Conservation (phyloP, 495 filamentous ascomycete genomes). For the Aspergillus asperescens region DNA sequence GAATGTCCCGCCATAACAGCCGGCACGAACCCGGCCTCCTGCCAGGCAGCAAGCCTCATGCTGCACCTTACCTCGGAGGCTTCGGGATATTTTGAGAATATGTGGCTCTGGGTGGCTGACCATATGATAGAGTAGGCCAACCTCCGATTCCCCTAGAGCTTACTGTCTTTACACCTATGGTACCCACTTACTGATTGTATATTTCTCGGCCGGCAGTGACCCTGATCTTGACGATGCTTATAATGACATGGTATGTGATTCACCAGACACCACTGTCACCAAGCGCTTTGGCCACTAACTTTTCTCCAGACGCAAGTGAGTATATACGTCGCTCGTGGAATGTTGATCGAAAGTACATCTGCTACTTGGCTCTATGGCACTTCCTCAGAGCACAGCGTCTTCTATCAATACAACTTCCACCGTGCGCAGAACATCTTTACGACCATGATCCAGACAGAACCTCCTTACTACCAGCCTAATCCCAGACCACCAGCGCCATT, state of each 20-base stretch:
- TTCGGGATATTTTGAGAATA: constrained; percentile 54
- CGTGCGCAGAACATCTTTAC: constrained; percentile 62
- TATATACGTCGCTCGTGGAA: constrained; percentile 8
- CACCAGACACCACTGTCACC: not conserved
- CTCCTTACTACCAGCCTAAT: constrained; percentile 58
- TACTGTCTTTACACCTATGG: too few species aligned
- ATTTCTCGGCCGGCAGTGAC: constrained; percentile 7
- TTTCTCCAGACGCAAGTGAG: constrained; percentile 11
- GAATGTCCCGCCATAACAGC: constrained; percentile 42
- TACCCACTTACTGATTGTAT: not conserved
- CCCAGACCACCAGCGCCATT: constrained; percentile 54
- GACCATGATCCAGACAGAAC: constrained; percentile 74
- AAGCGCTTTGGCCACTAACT: not conserved
- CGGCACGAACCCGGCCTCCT: constrained; percentile 17
- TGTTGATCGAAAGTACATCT: constrained; percentile 8
- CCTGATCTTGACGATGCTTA: constrained; percentile 4
- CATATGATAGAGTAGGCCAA: constrained; percentile 41
- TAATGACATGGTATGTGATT: constrained; percentile 5
- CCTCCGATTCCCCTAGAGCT: not conserved
- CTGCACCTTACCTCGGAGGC: constrained; percentile 47
- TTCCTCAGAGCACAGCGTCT: constrained; percentile 61
- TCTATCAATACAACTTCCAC: constrained; percentile 73
- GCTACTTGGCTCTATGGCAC: constrained; percentile 60
- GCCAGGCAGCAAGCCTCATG: constrained; percentile 48
- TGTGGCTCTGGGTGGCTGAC: constrained; percentile 61